Base-by-base conservation (phyloP, 139 green algal species). In the Chlorella sp. region DNA sequence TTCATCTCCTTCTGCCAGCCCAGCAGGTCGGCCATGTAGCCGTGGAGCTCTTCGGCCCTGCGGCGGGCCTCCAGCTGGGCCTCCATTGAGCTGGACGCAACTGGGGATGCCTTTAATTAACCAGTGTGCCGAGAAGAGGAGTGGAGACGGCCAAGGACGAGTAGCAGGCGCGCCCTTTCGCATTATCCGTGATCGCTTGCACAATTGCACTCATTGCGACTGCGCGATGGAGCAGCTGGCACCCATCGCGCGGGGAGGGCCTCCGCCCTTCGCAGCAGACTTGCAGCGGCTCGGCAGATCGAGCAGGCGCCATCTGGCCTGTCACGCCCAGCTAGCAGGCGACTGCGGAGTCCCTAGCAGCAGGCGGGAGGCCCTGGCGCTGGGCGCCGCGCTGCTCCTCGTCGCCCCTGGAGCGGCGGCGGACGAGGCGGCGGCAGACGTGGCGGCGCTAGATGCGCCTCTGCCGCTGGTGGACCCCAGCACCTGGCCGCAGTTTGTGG, bases 21-120 rank as follows among this genome's bases (percentile, higher is more conserved):
- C 19, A 90, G 83, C 50, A 94, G 70, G 21, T 93, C 88, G 45
- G 83, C 81, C 75, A 91, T 81, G 73, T 89, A 91, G 2, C 90
- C 81, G 43, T 93, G 82, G 35, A 88, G 74, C 64, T 94, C 85
- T 58, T 87, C 75, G 0, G 85, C 88, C 74, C 92, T 87, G 33
- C 88, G 84, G 3, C 82, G 67, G 33, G 90, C 89, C 25, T 87
- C 82, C 8, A 84, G 65, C 70, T 93, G 88, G 3, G 79, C 79
- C 15, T 90, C 77, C 69, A 90, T 88, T 25, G 0, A 81, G 15
- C 8, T n/a, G 53, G 27, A 53, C 2, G 17, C 33, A 40, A 41
- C 27, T 55, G 38, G 59, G 68, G 11, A 64, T 65, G 46, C 3
- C 63, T 43, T 48, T 63, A 17, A 45, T 55, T 27, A 27, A 55